These are phyloP conservation scores for Eimeria praecox DNA, from an alignment of 169 alveolate species.

Conservation along the genomic window DNA sequence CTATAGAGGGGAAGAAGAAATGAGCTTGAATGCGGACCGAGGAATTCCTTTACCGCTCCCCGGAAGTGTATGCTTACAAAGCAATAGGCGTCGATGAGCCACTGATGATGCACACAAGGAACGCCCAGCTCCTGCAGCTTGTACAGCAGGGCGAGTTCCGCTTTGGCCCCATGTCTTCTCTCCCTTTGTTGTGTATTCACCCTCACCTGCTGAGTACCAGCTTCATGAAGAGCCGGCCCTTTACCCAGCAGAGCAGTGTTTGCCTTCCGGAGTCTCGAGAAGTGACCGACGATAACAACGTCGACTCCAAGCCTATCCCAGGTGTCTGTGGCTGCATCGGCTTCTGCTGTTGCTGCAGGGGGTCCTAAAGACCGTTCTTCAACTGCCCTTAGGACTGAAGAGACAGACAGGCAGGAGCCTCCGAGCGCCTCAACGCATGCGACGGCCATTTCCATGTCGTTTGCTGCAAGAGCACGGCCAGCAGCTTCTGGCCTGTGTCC, in stretches of 20 bases:
- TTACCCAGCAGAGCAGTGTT: background rate
- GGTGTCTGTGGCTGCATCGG: background rate
- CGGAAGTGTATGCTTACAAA: constrained; percentile 6
- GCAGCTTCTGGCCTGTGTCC: constrained; percentile 17
- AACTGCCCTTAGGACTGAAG: background rate
- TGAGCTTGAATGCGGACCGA: too few species aligned
- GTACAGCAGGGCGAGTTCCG: background rate
- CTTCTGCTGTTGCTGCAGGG: constrained; percentile 4
- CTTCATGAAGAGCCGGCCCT: background rate
- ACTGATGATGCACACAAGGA: constrained; percentile 59
- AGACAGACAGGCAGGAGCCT: constrained; percentile 36
- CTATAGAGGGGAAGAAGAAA: background rate
- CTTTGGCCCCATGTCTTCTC: background rate
- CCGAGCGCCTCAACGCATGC: constrained; percentile 65
- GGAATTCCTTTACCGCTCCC: background rate
- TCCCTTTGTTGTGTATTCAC: background rate
- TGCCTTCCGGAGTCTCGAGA: constrained; percentile 17
- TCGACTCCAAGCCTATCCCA: background rate
- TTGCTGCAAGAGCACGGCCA: constrained; percentile 54
- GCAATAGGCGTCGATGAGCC: constrained; percentile 52
- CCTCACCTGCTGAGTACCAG: background rate
- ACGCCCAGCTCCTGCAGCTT: constrained; percentile 52
- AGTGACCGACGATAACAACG: constrained; percentile 46
- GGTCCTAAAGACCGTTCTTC: background rate
- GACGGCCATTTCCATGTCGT: constrained; percentile 39